Conservation (phyloP, 345 rosid genomes). For the Eucalyptus regnans region DNA sequence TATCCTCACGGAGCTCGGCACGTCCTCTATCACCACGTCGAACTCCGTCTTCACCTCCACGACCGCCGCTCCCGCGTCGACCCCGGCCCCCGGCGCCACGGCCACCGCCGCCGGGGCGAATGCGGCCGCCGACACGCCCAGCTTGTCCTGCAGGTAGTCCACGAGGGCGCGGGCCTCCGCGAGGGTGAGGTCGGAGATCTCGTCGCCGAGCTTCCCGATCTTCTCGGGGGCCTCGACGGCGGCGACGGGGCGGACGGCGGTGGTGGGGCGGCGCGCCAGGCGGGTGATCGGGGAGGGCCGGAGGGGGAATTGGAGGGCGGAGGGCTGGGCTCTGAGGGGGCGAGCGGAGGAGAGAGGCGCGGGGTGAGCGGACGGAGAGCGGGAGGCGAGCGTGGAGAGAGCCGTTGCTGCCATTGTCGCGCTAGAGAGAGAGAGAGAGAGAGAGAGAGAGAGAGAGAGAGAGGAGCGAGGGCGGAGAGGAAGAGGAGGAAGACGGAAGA, state of each 20-base stretch:
- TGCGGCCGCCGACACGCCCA: slow-evolving; percentile 72
- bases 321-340: slow-evolving; percentile 5
- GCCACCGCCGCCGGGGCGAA: slow-evolving; percentile 60
- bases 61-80: slow-evolving; percentile 4
- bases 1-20: slow-evolving; percentile 59
- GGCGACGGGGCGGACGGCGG: slow-evolving; percentile 39
- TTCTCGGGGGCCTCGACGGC: slow-evolving; percentile 73
- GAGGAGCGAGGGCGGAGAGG: neutral
- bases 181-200: slow-evolving; percentile 66
- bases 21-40: slow-evolving; percentile 73
- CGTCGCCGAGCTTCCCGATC: slow-evolving; percentile 55
- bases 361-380: slow-evolving; percentile 9
- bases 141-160: slow-evolving; percentile 79
- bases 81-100: slow-evolving; percentile 15
- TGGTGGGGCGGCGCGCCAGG: slow-evolving; percentile 16
- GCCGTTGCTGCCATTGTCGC: slow-evolving; percentile 4
- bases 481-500: neutral
- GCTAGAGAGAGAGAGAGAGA: neutral
- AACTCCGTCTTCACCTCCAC: slow-evolving; percentile 78
- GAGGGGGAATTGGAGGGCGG: slow-evolving; percentile 28
- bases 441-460: neutral
- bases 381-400: slow-evolving; percentile 19
- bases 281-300: neutral
- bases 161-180: slow-evolving; percentile 71
- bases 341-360: neutral